phyloP scores from a whole-genome alignment of 257 asterid genomes.

The Nicotiana tabacum region DNA sequence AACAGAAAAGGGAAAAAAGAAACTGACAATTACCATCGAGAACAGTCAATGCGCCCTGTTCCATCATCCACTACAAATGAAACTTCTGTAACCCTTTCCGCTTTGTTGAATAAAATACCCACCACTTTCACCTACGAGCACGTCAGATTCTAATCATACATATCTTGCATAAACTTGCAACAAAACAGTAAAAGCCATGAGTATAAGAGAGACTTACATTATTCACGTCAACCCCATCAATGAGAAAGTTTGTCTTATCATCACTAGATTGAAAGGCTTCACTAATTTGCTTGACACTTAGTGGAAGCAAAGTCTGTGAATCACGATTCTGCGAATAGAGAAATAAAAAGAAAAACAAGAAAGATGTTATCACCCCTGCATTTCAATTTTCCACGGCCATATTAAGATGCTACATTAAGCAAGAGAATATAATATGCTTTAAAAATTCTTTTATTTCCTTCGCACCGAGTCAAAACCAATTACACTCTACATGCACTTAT shows the following conservation, averaged over 20 bases:
- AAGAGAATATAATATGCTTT: neutral
- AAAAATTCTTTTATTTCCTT: neutral
- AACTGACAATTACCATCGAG: slow-evolving; percentile 46
- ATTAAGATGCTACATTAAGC: neutral
- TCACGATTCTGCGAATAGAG: slow-evolving; percentile 64
- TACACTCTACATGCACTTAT: neutral
- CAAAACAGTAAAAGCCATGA: neutral
- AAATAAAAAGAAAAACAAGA: neutral
- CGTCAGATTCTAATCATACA: neutral
- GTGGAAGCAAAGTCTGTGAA: slow-evolving; percentile 61
- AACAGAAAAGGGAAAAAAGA: neutral
- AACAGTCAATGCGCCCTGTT: slow-evolving; percentile 74
- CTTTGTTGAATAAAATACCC: slow-evolving; percentile 55
- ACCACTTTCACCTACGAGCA: slow-evolving; percentile 62
- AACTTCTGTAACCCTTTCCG: slow-evolving; percentile 64
- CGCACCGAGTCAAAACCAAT: neutral
- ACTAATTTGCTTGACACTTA: slow-evolving; percentile 81
- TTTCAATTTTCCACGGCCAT: neutral
- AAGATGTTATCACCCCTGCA: neutral
- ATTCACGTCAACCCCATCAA: slow-evolving; percentile 80
- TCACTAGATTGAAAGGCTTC: slow-evolving; percentile 66
- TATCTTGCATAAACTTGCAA: neutral
- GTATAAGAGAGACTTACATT: slow-evolving; percentile 34
- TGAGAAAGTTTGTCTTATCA: slow-evolving; percentile 53
- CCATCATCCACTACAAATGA: slow-evolving; percentile 83